Evolutionary conservation across 768 basidiomycete species (phyloP).

Genomic region (Tulasnella sp.): DNA sequence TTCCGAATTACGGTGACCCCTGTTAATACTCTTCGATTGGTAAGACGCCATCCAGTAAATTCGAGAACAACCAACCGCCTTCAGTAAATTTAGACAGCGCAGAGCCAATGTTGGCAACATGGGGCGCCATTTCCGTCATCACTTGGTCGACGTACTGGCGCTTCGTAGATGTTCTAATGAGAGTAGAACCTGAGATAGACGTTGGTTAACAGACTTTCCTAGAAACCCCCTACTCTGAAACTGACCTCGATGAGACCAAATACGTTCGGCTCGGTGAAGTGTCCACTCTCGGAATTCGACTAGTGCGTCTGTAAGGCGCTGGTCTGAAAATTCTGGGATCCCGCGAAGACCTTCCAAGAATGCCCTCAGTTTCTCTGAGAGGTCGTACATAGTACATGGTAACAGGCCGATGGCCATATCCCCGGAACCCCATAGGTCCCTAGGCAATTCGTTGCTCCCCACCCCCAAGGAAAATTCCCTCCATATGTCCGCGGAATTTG

Average conservation of each 20-base stretch:
- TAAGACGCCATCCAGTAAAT: no score
- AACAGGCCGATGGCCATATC: conserved; percentile 39
- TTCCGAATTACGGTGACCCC: conserved; percentile 64
- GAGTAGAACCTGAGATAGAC: neutral
- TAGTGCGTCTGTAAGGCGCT: conserved; percentile 60
- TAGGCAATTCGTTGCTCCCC: conserved; percentile 33
- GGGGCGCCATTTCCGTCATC: conserved; percentile 47
- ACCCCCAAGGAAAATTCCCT: conserved; percentile 46
- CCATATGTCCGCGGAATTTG: conserved; percentile 64
- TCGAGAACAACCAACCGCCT: conserved; percentile 42
- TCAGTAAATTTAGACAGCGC: conserved; percentile 69
- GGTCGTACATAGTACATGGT: conserved; percentile 55
- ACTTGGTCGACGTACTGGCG: neutral
- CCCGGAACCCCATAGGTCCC: neutral
- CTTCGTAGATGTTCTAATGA: neutral
- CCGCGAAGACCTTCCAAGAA: conserved; percentile 67
- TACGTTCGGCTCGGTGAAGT: conserved; percentile 68
- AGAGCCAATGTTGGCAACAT: conserved; percentile 57
- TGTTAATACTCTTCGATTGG: conserved; percentile 25
- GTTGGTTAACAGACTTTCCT: conserved; percentile 21
- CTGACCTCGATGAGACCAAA: conserved; percentile 44
- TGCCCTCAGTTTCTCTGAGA: conserved; percentile 56
- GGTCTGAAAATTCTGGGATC: conserved; percentile 63
- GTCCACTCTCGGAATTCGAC: conserved; percentile 60
- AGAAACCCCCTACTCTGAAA: conserved; percentile 30